Evolutionary conservation across 305 asterid genomes (phyloP).

Genomic region (Ajuga reptans): DNA sequence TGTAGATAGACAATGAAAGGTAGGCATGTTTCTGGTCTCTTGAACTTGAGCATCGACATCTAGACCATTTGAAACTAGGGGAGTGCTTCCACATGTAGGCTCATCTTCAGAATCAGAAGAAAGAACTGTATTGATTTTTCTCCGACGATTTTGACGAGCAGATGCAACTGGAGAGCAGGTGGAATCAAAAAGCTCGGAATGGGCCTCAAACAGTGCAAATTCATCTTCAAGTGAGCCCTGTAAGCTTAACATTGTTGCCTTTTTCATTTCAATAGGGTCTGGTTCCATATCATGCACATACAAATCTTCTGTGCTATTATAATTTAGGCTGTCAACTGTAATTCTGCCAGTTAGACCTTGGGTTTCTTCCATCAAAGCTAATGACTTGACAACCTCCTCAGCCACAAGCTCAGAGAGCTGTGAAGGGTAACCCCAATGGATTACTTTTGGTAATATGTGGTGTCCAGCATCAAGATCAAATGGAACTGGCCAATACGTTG

Average conservation of each 20-base stretch:
- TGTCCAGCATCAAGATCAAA: constrained; percentile 90
- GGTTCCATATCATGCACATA: constrained; percentile 24
- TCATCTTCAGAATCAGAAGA: constrained; percentile 88
- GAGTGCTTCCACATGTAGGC: constrained; percentile 29
- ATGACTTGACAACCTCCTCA: constrained; percentile 58
- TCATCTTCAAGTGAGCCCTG: constrained; percentile 42
- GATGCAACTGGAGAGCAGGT: constrained; percentile 57
- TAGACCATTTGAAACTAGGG: constrained; percentile 31
- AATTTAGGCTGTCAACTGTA: constrained; percentile 30
- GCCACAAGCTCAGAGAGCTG: constrained; percentile 72
- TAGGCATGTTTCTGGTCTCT: constrained; percentile 27
- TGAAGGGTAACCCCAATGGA: constrained; percentile 55
- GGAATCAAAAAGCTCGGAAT: constrained; percentile 40
- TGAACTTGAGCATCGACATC: constrained; percentile 28
- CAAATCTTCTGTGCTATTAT: constrained; percentile 18
- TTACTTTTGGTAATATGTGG: constrained; percentile 51
- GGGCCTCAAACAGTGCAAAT: constrained; percentile 34
- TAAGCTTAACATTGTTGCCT: constrained; percentile 59
- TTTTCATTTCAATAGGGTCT: constrained; percentile 46
- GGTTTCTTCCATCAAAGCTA: constrained; percentile 42
- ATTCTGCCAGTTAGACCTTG: constrained; percentile 28
- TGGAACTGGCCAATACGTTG: constrained; percentile 44
- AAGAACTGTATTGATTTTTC: constrained; percentile 49
- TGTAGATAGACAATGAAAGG: constrained; percentile 29
- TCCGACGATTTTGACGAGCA: constrained; percentile 37